Evolutionary conservation across 1,139 yeast genomes (phyloP).

Genomic region (Geotrichum reessii): DNA sequence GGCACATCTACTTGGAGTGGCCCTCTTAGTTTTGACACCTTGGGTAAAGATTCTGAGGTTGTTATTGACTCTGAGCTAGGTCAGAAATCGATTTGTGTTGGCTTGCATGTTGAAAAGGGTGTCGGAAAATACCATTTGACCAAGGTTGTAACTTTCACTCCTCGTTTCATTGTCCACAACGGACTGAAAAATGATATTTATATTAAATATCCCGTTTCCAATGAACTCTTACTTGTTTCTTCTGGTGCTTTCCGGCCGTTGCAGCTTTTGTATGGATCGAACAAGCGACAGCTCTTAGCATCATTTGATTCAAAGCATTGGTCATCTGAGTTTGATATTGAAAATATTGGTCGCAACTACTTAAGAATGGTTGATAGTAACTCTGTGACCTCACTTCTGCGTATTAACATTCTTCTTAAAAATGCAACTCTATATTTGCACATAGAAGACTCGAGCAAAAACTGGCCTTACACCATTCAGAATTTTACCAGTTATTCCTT

Average conservation of each 20-base stretch:
- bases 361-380: slow-evolving; percentile 61
- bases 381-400: slow-evolving; percentile 58
- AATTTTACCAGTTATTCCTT: slow-evolving; percentile 84
- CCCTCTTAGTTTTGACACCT: slow-evolving; percentile 79
- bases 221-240: slow-evolving; percentile 35
- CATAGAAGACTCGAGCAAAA: slow-evolving; percentile 61
- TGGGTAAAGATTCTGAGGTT: slow-evolving; percentile 74
- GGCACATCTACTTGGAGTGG: slow-evolving; percentile 68
- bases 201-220: slow-evolving; percentile 54
- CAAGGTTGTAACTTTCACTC: slow-evolving; percentile 73
- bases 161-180: slow-evolving; percentile 73
- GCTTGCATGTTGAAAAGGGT: slow-evolving; percentile 75
- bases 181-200: slow-evolving; percentile 52
- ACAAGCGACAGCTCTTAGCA: slow-evolving; percentile 49
- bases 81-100: slow-evolving; percentile 57
- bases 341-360: slow-evolving; percentile 76
- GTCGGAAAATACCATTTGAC: slow-evolving; percentile 71
- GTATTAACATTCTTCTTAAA: slow-evolving; percentile 68
- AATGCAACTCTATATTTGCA: slow-evolving; percentile 75
- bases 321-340: slow-evolving; percentile 83
- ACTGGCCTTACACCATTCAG: slow-evolving; percentile 90
- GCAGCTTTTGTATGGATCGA: slow-evolving; percentile 50
- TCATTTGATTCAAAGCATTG: slow-evolving; percentile 58
- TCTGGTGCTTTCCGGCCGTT: slow-evolving; percentile 55
- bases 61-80: slow-evolving; percentile 52